A percentile compares a stretch with the other conserved stretches of the same genome.
phyloP scores from a whole-genome alignment of 805 yeast species.

The Spathaspora hagerdaliae region DNA sequence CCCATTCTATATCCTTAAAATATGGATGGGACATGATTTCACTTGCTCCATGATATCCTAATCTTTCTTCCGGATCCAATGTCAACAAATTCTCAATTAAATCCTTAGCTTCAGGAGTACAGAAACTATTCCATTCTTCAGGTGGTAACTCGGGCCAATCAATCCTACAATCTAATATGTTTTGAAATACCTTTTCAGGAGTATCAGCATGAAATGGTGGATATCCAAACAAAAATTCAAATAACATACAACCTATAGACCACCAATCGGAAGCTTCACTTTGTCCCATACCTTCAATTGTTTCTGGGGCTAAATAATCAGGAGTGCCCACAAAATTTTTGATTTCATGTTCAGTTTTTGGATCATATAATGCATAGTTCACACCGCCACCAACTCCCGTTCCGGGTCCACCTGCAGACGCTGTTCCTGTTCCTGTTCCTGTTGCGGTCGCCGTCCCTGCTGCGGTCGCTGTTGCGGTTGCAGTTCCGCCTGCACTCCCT shows the following conservation, averaged over 20 bases:
- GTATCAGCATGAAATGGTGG: conserved; percentile 90
- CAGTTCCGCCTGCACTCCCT: background rate
- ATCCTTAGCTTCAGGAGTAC: conserved; percentile 69
- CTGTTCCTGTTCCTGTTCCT: background rate
- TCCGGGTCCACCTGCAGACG: background rate
- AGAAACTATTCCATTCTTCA: conserved; percentile 48
- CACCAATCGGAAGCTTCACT: conserved; percentile 95
- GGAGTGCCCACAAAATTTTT: conserved; percentile 93
- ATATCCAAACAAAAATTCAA: conserved; percentile 87
- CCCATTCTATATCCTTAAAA: conserved; percentile 72
- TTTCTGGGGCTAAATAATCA: conserved; percentile 95
- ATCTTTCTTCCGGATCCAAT: conserved; percentile 59
- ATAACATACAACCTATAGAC: conserved; percentile 94
- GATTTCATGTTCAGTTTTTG: conserved; percentile 45
- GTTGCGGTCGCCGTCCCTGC: background rate
- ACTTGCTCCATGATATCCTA: conserved; percentile 74
- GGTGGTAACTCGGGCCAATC: conserved; percentile 76
- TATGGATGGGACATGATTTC: conserved; percentile 81
- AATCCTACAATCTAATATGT: conserved; percentile 68
- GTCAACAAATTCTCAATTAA: conserved; percentile 60
- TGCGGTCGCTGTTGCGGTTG: background rate
- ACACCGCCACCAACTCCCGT: background rate
- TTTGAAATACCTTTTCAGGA: conserved; percentile 77
- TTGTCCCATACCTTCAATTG: conserved; percentile 80
- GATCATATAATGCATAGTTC: conserved; percentile 68